Evolutionary conservation across 192 early-diverging fungal genomes (phyloP).

Genomic region (Chytriomyces hyalinus): DNA sequence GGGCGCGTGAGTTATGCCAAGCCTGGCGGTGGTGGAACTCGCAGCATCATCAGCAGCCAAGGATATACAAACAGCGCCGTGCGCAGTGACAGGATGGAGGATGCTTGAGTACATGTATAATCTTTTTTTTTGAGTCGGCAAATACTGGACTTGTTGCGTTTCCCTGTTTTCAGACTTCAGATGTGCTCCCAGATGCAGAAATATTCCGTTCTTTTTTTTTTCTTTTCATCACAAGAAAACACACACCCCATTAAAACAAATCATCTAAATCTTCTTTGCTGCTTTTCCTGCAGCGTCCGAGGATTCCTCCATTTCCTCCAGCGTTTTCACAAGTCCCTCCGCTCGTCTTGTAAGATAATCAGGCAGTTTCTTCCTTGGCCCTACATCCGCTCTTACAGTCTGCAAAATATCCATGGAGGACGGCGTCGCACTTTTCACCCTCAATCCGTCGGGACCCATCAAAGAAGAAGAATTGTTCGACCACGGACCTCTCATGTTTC

Average conservation of each 20-base stretch:
- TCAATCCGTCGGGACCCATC: no score
- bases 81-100: neutral
- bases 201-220: no score
- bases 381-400: neutral
- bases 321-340: neutral
- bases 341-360: neutral
- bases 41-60: neutral
- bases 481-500: neutral
- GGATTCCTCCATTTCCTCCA: constrained; percentile 12
- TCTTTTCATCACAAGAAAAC: no score
- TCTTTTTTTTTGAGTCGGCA: no score
- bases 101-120: no score
- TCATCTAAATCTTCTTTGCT: neutral
- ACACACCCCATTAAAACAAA: neutral
- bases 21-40: neutral
- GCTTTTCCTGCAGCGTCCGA: neutral
- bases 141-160: no score
- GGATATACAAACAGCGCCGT: neutral
- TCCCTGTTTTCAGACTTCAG: no score
- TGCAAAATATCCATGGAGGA: neutral
- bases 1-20: constrained; percentile 9
- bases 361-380: neutral
- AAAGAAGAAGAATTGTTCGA: neutral
- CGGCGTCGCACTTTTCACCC: neutral
- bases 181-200: no score